A percentile compares a stretch with the other conserved stretches of the same genome.
These are phyloP conservation scores for Penicillium crustosum DNA, from an alignment of 2,329 filamentous ascomycete species.

Conservation along the genomic window DNA sequence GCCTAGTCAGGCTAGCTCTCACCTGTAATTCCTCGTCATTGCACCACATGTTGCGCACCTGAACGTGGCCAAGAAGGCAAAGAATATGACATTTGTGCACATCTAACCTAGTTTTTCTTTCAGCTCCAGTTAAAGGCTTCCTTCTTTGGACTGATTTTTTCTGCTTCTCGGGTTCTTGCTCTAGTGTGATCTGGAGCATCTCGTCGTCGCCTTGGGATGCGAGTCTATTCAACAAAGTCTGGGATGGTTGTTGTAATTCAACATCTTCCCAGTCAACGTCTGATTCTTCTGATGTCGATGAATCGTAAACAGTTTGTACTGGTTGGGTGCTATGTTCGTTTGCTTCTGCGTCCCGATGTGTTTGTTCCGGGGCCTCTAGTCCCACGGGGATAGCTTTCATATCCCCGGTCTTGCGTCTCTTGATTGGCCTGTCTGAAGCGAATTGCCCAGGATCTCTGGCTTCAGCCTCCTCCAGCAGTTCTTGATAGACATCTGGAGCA, in stretches of 20 bases:
- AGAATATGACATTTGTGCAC: slow-evolving; percentile 86
- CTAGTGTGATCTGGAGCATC: slow-evolving; percentile 41
- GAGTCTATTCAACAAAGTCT: slow-evolving; percentile 7
- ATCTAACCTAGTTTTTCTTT: slow-evolving; percentile 64
- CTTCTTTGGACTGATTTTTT: slow-evolving; percentile 39
- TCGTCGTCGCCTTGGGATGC: slow-evolving; percentile 22
- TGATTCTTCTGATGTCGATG: slow-evolving; percentile 55
- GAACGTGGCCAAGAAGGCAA: slow-evolving; percentile 75
- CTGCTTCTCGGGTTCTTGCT: slow-evolving; percentile 28
- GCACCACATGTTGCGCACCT: slow-evolving; percentile 83
- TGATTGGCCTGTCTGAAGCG: slow-evolving; percentile 33
- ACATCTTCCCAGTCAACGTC: slow-evolving; percentile 66
- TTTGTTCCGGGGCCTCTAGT: slow-evolving; percentile 9
- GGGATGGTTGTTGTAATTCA: slow-evolving; percentile 41
- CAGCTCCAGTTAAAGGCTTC: slow-evolving; percentile 56
- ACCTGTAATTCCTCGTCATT: slow-evolving; percentile 71
- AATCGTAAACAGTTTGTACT: slow-evolving; percentile 39
- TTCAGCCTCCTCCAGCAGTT: slow-evolving; percentile 45
- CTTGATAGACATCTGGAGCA: slow-evolving; percentile 41
- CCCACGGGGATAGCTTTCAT: slow-evolving; percentile 16
- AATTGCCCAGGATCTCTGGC: slow-evolving; percentile 30
- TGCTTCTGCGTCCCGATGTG: slow-evolving; percentile 11
- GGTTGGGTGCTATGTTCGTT: slow-evolving; percentile 14
- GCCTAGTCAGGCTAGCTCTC: slow-evolving; percentile 9
- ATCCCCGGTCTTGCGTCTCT: slow-evolving; percentile 41